A percentile compares a stretch with the other conserved stretches of the same genome.
phyloP scores from a whole-genome alignment of 202 grass and related monocot genomes.

The Musa balbisiana region DNA sequence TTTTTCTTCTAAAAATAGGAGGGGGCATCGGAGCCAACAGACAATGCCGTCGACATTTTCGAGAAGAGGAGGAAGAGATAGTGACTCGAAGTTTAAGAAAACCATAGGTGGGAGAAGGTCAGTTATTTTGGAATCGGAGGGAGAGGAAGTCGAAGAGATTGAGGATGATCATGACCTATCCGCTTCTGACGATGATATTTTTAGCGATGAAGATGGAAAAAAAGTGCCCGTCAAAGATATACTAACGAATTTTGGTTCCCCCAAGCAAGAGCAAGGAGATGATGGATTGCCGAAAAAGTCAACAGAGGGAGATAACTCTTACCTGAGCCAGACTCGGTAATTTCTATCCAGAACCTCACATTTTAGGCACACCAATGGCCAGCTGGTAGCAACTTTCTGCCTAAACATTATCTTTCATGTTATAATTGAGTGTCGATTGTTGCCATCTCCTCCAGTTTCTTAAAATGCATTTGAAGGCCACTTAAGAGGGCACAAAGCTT shows the following conservation, averaged over 20 bases:
- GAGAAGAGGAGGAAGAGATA: neutral
- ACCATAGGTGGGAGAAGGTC: neutral
- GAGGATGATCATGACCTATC: slow-evolving; percentile 49
- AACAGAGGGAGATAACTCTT: slow-evolving; percentile 47
- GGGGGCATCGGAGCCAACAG: too few species aligned
- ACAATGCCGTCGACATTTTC: neutral
- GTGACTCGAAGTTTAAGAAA: neutral
- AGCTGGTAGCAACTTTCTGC: too few species aligned
- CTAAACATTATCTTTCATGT: too few species aligned
- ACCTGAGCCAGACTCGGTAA: slow-evolving; percentile 88
- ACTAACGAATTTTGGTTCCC: slow-evolving; percentile 20
- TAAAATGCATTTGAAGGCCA: neutral
- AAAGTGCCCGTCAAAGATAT: slow-evolving; percentile 27
- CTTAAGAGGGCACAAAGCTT: neutral
- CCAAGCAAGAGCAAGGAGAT: slow-evolving; percentile 26
- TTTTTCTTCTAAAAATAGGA: slow-evolving; percentile 1
- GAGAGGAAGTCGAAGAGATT: slow-evolving; percentile 21
- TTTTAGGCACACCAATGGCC: neutral
- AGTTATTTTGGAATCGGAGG: neutral
- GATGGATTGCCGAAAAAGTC: slow-evolving; percentile 11
- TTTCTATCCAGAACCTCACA: neutral
- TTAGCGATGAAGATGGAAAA: slow-evolving; percentile 24
- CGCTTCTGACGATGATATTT: slow-evolving; percentile 41
- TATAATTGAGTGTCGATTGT: too few species aligned
- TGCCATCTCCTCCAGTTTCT: neutral